A percentile compares a stretch with the other conserved stretches of the same genome.
Conservation (phyloP, 495 filamentous ascomycete species). For the Penicillium antarcticum region DNA sequence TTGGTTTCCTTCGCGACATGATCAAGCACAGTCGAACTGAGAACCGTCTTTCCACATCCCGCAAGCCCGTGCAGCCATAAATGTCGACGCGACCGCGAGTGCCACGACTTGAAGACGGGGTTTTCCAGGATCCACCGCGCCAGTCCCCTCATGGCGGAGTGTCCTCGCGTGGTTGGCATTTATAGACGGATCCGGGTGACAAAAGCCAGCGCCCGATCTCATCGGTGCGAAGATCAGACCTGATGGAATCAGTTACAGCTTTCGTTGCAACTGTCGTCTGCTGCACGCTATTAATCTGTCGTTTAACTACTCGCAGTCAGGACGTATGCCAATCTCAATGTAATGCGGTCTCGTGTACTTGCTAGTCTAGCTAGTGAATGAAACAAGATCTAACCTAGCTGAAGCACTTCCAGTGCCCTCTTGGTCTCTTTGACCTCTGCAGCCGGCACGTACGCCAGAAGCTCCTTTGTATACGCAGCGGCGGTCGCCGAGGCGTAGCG, state of each 20-base stretch:
- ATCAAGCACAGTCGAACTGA: conserved; percentile 21
- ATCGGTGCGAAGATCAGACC: conserved; percentile 7
- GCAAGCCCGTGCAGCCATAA: conserved; percentile 20
- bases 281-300: conserved; percentile 14
- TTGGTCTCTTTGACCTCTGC: no score
- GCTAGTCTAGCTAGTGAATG: no score
- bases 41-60: conserved; percentile 25
- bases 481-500: conserved; percentile 27
- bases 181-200: no score
- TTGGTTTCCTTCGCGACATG: conserved; percentile 12
- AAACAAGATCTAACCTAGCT: no score
- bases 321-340: not conserved
- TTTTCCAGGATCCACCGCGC: no score
- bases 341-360: no score
- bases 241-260: conserved; percentile 14
- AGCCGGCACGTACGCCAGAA: no score
- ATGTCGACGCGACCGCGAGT: conserved; percentile 12
- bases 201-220: conserved; percentile 12
- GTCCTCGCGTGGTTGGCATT: no score
- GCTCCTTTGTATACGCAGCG: conserved; percentile 26
- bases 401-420: no score
- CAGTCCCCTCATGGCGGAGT: no score
- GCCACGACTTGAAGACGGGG: conserved; percentile 14
- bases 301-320: conserved; percentile 9
- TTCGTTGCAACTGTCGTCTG: conserved; percentile 9